Base-by-base conservation (phyloP, 2,329 filamentous ascomycete genomes). In the Pestalotiopsis sp. region DNA sequence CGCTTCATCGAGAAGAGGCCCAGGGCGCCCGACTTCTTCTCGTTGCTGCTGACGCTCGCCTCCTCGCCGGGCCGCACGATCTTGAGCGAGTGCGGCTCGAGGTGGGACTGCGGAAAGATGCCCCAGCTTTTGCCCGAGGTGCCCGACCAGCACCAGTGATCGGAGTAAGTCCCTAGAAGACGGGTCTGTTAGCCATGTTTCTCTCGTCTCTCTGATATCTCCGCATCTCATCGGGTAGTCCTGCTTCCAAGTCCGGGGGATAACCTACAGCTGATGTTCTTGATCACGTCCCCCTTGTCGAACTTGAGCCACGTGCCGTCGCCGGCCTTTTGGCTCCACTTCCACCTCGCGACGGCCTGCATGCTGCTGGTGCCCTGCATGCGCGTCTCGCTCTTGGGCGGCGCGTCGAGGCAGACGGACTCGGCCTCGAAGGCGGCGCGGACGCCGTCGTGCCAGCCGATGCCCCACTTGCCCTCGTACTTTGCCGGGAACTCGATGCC, bases 211-310 rank as follows among this genome's bases (percentile, higher is more conserved):
- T 36, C 31, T 9, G 31, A 36, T 36, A 36, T 9, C 1, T 9
- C 31, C 31, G 9, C 31, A 36, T 36, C 31, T 36, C 6, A 2
- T 36, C 1, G 7, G 31, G 2, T 9, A 9, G 7, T 9, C 31
- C 31, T 31, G 7, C 7, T 1, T 25, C n/a, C 45, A 64, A 17
- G 39, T 12, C 5, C 20, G 5, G 13, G 5, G 39, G 3, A 25
- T 3, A 13, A n/a, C 77, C 74, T 70, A 79, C 77, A 78, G 57
- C 76, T 74, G 59, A 79, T 93, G 79, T 91, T 93, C 71, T 85
- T 89, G 17, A 92, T 91, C 3, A 85, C 82, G 71, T 93, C 91
- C 23, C 88, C 88, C 75, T 90, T 91, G 38, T 91, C 89, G 74
- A 93, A 88, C 71, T 80, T 83, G n/a, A 89, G 79, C 87, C 87